Evolutionary conservation across 352 stramenopile species (phyloP), one percentile per base, ranked within the genome.

Genomic region (Saprolegnia parasitica): DNA sequence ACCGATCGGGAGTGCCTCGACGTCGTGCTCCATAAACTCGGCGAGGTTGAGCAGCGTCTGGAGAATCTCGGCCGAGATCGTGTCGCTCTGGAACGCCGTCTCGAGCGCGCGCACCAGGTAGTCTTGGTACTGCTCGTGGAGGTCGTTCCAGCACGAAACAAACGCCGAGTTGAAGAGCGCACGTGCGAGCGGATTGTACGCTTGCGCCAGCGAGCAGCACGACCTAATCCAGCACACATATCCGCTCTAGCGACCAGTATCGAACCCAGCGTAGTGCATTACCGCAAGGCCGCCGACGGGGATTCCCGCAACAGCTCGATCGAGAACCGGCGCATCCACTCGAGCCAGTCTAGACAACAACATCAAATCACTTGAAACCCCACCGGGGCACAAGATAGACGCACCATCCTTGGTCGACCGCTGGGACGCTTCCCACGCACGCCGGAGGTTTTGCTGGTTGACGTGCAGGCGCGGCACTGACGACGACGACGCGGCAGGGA

Each of bases 21-120:
- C 93, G 68, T 99, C 95, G 65, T 98, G 95, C 75, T 99, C 97
- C 95, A 99, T 99, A 71, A 99, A 99, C 81, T 99, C 97, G 5
- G 95, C 96, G 9, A 99, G 77, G 74, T 99, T 98, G 9, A 99
- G 75, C 26, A 99, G 77, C 35, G 90, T 91, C 71, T 98, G 95
- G 32, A 99, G 71, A 62, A 99, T 99, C 75, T 99, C 97, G 18
- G 96, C 92, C 0, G 97, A 97, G 8, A 96, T 93, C 16, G 78
- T 88, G 29, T 96, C 82, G 49, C 80, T 94, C 72, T 96, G 86
- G 56, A 99, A 98, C 9, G 96, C 97, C 29, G 83, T 91, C 73
- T 99, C 89, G 18, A 99, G 77, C 5, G 94, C 88, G 42, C 90
- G 81, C 18, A 98, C 87, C 13, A 99, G 77, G 74, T 97, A 94